A percentile compares a stretch with the other conserved stretches of the same genome.
phyloP scores from a whole-genome alignment of 176 grass and related monocot genomes.

The Dactylis glomerata region DNA sequence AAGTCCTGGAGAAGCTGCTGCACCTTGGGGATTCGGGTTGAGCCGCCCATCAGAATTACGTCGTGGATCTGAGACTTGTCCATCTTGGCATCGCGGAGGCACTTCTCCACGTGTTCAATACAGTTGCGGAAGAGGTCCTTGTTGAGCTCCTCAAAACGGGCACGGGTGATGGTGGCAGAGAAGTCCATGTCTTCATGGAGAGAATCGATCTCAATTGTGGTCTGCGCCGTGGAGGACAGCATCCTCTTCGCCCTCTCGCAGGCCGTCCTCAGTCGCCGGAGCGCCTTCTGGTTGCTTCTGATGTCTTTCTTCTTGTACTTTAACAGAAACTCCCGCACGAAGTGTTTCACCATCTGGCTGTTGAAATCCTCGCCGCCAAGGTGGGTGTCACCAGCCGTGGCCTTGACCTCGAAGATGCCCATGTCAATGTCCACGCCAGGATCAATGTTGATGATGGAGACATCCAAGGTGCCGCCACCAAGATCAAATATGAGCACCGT shows the following conservation, averaged over 20 bases:
- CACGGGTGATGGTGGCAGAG: not conserved
- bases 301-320: not conserved
- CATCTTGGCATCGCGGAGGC: not conserved
- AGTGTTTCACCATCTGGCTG: not conserved
- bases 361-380: not conserved
- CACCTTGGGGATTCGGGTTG: constrained; percentile 70
- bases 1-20: constrained; percentile 84
- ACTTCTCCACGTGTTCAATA: not conserved
- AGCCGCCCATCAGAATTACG: constrained; percentile 68
- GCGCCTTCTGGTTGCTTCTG: not conserved
- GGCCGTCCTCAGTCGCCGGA: not conserved
- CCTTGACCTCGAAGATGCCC: not conserved
- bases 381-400: not conserved
- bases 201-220: constrained; percentile 9
- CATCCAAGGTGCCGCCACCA: not conserved
- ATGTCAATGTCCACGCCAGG: not conserved
- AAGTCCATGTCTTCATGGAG: not conserved
- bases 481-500: not conserved
- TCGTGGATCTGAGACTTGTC: constrained; percentile 34
- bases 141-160: constrained; percentile 7
- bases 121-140: not conserved
- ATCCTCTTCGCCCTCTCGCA: not conserved
- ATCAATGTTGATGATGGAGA: not conserved
- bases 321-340: not conserved
- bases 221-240: not conserved